Evolutionary conservation across 2,329 filamentous ascomycete genomes (phyloP).

Genomic region (Aspergillus tubingensis): DNA sequence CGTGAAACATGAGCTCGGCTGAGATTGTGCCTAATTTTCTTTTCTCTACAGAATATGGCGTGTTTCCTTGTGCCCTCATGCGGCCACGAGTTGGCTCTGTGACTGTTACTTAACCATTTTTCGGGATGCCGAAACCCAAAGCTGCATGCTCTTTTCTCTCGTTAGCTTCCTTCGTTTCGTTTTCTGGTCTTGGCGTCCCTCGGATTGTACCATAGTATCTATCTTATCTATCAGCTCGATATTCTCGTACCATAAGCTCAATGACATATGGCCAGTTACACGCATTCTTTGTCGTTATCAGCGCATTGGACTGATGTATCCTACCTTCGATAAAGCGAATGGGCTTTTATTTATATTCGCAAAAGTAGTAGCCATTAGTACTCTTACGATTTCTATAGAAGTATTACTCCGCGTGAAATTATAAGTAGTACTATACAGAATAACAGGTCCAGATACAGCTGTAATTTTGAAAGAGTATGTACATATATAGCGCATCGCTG

Average conservation of each 20-base stretch:
- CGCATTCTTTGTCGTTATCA: too few species aligned
- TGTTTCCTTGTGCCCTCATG: neutral
- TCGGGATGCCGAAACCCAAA: neutral
- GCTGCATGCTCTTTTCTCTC: neutral
- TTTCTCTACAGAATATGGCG: neutral
- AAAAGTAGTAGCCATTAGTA: too few species aligned
- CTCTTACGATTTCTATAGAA: too few species aligned
- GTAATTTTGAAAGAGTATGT: too few species aligned
- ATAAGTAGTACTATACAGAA: too few species aligned
- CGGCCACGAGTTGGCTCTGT: neutral
- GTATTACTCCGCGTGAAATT: too few species aligned
- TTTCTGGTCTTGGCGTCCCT: constrained; percentile 10
- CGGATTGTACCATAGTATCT: constrained; percentile 17
- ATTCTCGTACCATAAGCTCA: neutral
- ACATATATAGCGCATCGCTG: neutral
- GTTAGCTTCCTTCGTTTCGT: neutral
- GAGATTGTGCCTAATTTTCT: neutral
- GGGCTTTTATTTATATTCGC: too few species aligned
- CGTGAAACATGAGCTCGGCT: neutral
- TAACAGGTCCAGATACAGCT: too few species aligned
- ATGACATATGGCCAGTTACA: neutral
- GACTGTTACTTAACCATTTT: neutral
- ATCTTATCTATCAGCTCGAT: neutral
- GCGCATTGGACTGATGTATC: too few species aligned
- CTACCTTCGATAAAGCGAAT: too few species aligned